A percentile compares a stretch with the other conserved stretches of the same genome.
phyloP scores from a whole-genome alignment of 2,329 filamentous ascomycete species.

The Nemania sp. region DNA sequence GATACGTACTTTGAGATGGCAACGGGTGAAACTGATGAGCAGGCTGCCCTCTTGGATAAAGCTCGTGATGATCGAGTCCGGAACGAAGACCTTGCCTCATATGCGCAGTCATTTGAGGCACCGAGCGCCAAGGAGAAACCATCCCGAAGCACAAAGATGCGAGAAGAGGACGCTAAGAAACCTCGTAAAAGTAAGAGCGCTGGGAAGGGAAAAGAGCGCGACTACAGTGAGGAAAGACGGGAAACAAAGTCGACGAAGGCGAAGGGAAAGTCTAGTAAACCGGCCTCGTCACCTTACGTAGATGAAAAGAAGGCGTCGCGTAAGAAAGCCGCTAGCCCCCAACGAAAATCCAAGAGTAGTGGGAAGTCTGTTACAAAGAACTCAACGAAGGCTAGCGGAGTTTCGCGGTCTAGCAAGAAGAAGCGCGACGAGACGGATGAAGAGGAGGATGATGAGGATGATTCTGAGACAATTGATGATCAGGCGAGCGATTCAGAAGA shows the following conservation, averaged over 20 bases:
- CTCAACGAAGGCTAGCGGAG: not conserved
- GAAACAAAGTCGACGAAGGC: not conserved
- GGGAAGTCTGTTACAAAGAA: not conserved
- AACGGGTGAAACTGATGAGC: constrained; percentile 11
- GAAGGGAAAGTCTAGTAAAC: not conserved
- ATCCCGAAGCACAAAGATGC: constrained; percentile 1
- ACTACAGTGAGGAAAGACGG: not conserved
- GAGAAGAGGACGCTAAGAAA: constrained; percentile 2
- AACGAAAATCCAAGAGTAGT: not conserved
- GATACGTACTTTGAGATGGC: constrained; percentile 6
- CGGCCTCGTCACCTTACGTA: not conserved
- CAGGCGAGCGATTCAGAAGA: constrained; percentile 5
- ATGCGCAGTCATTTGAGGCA: not conserved
- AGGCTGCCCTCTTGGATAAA: not conserved
- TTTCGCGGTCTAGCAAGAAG: not conserved
- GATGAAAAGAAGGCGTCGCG: not conserved
- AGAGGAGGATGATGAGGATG: not conserved
- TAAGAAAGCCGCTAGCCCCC: not conserved
- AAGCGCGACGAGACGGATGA: not conserved
- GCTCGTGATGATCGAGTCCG: not conserved
- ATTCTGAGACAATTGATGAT: not conserved
- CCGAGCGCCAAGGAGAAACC: not conserved
- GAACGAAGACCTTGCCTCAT: not conserved
- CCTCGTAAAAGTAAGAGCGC: not conserved
- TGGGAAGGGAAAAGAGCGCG: constrained; percentile 7